Evolutionary conservation across 1,284 basidiomycete genomes (phyloP), one percentile per base, ranked within the genome.

Genomic region (Cryptococcus sp.): DNA sequence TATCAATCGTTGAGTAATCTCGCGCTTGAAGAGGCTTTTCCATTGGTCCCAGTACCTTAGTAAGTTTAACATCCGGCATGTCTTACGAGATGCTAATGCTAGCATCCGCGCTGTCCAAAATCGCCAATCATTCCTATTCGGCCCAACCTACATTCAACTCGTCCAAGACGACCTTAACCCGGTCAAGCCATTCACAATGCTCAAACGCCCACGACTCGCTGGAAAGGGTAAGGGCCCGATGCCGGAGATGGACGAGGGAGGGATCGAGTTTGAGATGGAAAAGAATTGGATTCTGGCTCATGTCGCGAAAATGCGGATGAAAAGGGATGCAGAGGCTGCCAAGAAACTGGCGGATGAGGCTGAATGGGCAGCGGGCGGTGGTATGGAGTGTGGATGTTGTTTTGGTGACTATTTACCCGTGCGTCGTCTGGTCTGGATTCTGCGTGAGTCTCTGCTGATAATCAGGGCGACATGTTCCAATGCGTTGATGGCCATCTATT

Each of bases 331-430:
- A 19, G 57, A 54, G 32, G 59, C 57, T 24, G 73, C 75, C 45
- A 70, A 78, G 36, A 74, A 77, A 55, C 63, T 70, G n/a, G 67
- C 64, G 5, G 49, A 61, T 28, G 77, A 76, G 28, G 78, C 78
- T 16, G 76, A 69, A 5, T 78, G 79, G 19, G 66, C 55, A 2
- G 54, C 53, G 7, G 74, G 74, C 16, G 78, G 78, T 44, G 84
- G 83, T 2, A 81, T 88, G 41, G 86, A 89, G 63, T 91, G 89
- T 61, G 86, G 84, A 16, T 91, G 88, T 63, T 91, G 89, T 72
- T 92, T 90, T 66, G 76, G 80, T 4, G 77, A 76, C 2, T 87
- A 84, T 57, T 70, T 83, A 5, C n/a, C n/a, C n/a, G n/a, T n/a
- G n/a, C n/a, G n/a, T n/a, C n/a, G n/a, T n/a, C n/a, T n/a, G n/a